Percentiles rank a stretch among this genome's conserved stretches.
These are phyloP conservation scores for Chrysochromulina tobinii DNA, from an alignment of 78 protist genomes.

Conservation along the genomic window DNA sequence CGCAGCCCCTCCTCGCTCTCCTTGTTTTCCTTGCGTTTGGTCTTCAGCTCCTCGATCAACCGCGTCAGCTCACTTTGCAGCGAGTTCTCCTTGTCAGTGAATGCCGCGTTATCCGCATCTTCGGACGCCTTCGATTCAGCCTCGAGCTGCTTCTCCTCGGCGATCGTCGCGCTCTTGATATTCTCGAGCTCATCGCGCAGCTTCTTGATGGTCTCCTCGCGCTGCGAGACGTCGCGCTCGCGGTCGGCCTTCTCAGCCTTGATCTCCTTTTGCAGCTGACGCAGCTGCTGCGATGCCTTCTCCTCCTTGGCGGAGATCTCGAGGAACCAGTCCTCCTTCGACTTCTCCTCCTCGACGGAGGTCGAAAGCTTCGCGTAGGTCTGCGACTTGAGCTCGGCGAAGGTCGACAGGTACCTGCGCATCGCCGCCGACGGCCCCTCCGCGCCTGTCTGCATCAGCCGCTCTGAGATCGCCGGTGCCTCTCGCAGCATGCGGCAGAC, in stretches of 20 bases:
- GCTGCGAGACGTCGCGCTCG: neutral
- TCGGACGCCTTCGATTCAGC: neutral
- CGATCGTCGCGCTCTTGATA: neutral
- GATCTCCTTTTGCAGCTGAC: slow-evolving; percentile 19
- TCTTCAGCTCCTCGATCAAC: neutral
- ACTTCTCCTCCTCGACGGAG: slow-evolving; percentile 20
- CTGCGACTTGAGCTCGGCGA: neutral
- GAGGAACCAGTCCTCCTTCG: neutral
- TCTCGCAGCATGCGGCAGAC: slow-evolving; percentile 1
- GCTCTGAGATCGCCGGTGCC: neutral
- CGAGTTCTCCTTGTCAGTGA: neutral
- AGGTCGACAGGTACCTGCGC: neutral
- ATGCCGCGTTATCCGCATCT: neutral
- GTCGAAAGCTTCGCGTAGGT: neutral
- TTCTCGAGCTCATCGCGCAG: neutral
- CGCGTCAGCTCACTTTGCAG: neutral
- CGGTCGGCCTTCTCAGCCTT: neutral
- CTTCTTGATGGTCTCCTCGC: neutral
- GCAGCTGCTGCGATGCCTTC: neutral
- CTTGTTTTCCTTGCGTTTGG: neutral
- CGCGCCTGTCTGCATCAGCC: neutral
- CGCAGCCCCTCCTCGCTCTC: slow-evolving; percentile 10
- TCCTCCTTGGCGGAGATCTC: slow-evolving; percentile 2
- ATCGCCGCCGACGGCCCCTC: neutral
- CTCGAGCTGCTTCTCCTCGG: neutral